Evolutionary conservation across 768 basidiomycete species (phyloP), one percentile per base, ranked within the genome.

Genomic region (Boletus patriciae): DNA sequence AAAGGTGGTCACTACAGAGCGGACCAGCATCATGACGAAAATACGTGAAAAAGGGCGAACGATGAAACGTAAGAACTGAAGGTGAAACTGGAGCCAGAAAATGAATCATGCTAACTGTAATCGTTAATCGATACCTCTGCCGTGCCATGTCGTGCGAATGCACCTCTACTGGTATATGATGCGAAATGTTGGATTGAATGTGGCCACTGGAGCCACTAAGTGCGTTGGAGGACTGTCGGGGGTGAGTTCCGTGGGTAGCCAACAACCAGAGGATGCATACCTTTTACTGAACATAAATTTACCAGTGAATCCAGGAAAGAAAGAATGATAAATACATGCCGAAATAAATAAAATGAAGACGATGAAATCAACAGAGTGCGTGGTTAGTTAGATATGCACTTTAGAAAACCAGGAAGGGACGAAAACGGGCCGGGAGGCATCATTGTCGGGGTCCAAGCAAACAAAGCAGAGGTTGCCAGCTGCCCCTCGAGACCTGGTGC

Each of bases 401-500:
- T 25, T 40, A 4, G 31, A 37, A 36, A 44, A 33, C n/a, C 29
- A 6, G 25, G 6, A 6, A 52, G 34, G 23, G n/a, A 15, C 21
- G 6, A 45, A 25, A 25, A 29, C 12, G 36, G 31, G 21, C 15
- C 25, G 23, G n/a, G 4, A 4, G 10, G 33, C 6, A 58, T 66
- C 46, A 70, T 47, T 6, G 58, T 29, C 44, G 60, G 46, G 62
- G 57, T n/a, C 37, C 43, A 21, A 58, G 49, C 53, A 90, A 77
- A 69, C 86, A 80, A 34, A 91, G 69, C 47, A 85, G 80, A 23
- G 88, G 87, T 61, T 91, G 89, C 89, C 89, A 91, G 60, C 84
- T 86, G 21, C 89, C 89, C 74, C 81, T 82, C 5, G 88, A 90
- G 53, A 91, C 88, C 57, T 88, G 88, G 70, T 87, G 86, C 46